Percentiles rank a stretch among this genome's conserved stretches.
Evolutionary conservation across 2,329 filamentous ascomycete species (phyloP).

Genomic region (Coniochaeta sp.): DNA sequence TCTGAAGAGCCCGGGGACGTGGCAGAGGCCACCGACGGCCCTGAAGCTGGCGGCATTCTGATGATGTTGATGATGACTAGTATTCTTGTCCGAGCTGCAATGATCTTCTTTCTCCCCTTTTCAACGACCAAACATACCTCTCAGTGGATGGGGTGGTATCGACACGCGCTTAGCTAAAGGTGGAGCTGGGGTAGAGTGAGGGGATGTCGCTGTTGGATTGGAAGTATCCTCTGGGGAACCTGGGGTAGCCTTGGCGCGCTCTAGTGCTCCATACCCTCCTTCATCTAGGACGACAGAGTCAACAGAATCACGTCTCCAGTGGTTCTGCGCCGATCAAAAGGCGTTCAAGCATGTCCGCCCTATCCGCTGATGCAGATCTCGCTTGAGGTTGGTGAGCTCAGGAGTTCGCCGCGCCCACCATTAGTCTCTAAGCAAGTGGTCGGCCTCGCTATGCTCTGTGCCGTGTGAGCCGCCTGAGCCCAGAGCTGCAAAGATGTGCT

Average conservation of each 20-base stretch:
- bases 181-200: neutral
- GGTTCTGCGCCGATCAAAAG: too few relatives aligned
- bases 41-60: neutral
- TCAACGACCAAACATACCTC: neutral
- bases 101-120: neutral
- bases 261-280: neutral
- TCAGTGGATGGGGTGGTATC: neutral
- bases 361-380: neutral
- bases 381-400: neutral
- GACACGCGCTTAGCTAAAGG: too few relatives aligned
- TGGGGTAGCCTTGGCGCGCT: neutral
- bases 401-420: neutral
- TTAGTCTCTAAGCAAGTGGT: neutral
- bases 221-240: neutral
- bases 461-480: too few relatives aligned
- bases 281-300: too few relatives aligned
- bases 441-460: too few relatives aligned
- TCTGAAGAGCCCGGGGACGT: constrained; percentile 7
- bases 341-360: neutral
- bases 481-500: too few relatives aligned
- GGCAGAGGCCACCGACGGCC: constrained; percentile 1
- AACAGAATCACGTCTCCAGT: too few relatives aligned
- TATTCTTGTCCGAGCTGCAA: neutral
- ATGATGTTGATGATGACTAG: neutral
- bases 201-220: neutral